Percentiles rank a stretch among this genome's conserved stretches.
Evolutionary conservation across 345 rosid species (phyloP).

Genomic region (Microcos paniculata): DNA sequence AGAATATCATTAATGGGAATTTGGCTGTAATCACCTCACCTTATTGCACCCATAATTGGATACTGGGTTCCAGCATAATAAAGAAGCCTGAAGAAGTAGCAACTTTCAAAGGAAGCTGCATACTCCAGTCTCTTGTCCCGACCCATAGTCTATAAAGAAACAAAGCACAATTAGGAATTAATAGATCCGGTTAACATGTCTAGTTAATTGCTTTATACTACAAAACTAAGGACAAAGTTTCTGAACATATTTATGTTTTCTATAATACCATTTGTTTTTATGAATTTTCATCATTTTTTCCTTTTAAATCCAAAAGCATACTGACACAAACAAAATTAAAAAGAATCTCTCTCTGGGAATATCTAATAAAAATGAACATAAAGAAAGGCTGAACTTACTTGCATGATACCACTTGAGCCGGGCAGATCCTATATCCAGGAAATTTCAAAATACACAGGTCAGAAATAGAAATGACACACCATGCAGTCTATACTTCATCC

Average conservation of each 20-base stretch:
- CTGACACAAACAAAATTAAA: not conserved
- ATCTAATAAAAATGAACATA: not conserved
- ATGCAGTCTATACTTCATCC: not conserved
- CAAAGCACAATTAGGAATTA: slow-evolving; percentile 14
- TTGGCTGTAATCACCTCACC: slow-evolving; percentile 37
- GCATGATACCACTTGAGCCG: slow-evolving; percentile 91
- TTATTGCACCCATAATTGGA: slow-evolving; percentile 96
- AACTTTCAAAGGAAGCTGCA: slow-evolving; percentile 81
- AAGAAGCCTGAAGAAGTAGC: slow-evolving; percentile 87
- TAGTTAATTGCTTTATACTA: not conserved
- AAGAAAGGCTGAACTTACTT: slow-evolving; percentile 52
- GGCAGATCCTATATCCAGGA: slow-evolving; percentile 72
- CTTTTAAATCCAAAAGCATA: not conserved
- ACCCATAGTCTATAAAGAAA: slow-evolving; percentile 72
- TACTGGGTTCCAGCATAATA: slow-evolving; percentile 90
- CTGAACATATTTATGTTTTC: not conserved
- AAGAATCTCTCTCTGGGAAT: not conserved
- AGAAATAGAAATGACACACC: not conserved
- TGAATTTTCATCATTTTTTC: not conserved
- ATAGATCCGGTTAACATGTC: not conserved
- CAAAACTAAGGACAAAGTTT: not conserved
- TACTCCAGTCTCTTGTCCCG: slow-evolving; percentile 84
- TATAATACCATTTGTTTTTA: not conserved
- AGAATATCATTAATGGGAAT: not conserved
- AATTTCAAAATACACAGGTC: slow-evolving; percentile 7